These are phyloP conservation scores for Phytophthora citrophthora DNA, from an alignment of 352 stramenopile genomes.

Conservation along the genomic window DNA sequence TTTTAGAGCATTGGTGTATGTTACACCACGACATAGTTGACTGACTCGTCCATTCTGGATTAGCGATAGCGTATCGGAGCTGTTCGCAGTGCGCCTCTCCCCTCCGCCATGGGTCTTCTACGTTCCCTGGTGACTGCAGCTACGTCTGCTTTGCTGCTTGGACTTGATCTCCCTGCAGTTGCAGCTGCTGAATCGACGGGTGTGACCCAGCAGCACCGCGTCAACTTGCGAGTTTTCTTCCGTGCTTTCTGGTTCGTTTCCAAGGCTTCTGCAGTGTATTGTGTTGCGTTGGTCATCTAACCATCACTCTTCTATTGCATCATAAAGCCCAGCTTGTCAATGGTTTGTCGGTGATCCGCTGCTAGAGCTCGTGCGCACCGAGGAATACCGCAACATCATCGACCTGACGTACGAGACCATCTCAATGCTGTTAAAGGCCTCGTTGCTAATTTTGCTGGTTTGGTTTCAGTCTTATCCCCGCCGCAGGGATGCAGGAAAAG, in stretches of 20 bases:
- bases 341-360: constrained; percentile 81
- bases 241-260: constrained; percentile 73
- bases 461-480: constrained; percentile 61
- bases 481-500: constrained; percentile 73
- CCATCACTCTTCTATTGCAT: constrained; percentile 1
- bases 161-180: constrained; percentile 13
- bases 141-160: constrained; percentile 31
- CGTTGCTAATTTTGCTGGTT: constrained; percentile 8
- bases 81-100: constrained; percentile 17
- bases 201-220: constrained; percentile 46
- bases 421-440: background rate
- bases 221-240: constrained; percentile 75
- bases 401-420: constrained; percentile 54
- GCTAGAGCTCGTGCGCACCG: constrained; percentile 68
- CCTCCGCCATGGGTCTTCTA: constrained; percentile 27
- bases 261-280: background rate
- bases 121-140: constrained; percentile 24
- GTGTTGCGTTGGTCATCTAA: constrained; percentile 1
- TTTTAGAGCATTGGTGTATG: background rate
- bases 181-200: constrained; percentile 10
- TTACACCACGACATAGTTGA: background rate
- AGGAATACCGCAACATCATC: constrained; percentile 77
- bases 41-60: constrained; percentile 9
- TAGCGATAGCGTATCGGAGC: constrained; percentile 6
- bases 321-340: constrained; percentile 72